Evolutionary conservation across 2,329 filamentous ascomycete genomes (phyloP), one percentile per base, ranked within the genome.

Genomic region (Arthroderma sp.): DNA sequence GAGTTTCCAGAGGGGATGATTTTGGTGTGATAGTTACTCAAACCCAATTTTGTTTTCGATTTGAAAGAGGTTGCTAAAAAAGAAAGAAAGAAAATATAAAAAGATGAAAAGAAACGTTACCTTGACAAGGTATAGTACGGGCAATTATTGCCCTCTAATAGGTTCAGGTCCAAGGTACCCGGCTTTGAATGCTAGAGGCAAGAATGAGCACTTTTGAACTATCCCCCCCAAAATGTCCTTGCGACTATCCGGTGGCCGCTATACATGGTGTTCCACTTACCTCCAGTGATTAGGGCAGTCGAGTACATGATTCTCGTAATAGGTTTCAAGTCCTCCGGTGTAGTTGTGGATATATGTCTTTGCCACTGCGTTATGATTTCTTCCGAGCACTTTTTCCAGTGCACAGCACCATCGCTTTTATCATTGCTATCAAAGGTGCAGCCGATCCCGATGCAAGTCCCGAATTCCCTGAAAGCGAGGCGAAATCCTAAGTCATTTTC

Each of bases 231-330:
- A n/a, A 11, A 27, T 7, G 4, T 44, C 38, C 43, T 29, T 15
- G 32, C 27, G 42, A 33, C 15, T 5, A 38, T 27, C 11, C 33
- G 15, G 15, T 22, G 15, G 15, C 15, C 15, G 15, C 15, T 22
- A 22, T 22, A 22, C 15, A 22, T 22, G 15, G 3, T 22, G 32
- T 9, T 34, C 29, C 28, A 62, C 70, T 69, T 52, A 76, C 73
- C 71, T 51, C 74, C 74, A 4, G 73, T 71, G 41, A 74, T 66
- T 50, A 77, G 51, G 31, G 73, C 73, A 4, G 73, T 63, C 9
- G 74, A 70, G 59, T 74, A 76, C 74, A 78, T 78, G 34, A 72
- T 72, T 22, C 66, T 57, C 4, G 72, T 75, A 36, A 78, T 78
- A 0, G 74, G 73, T 38, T 63, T 59, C 50, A 77, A 52, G 38